These are phyloP conservation scores for Trypanosoma melophagium DNA, from an alignment of 208 protist species.

Conservation along the genomic window DNA sequence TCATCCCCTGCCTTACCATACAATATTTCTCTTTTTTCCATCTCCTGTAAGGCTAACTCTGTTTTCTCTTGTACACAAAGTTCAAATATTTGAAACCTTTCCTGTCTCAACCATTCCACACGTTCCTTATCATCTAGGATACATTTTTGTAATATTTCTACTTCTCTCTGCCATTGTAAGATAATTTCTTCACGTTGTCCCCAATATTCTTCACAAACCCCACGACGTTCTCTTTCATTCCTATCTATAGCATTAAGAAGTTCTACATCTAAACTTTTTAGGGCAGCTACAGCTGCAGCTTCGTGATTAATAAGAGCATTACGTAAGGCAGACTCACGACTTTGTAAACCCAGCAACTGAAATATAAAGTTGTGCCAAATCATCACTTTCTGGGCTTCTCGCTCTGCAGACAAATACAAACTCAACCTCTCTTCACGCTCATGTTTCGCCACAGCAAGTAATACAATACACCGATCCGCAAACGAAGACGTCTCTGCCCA, in stretches of 20 bases:
- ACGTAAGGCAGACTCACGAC: conserved; percentile 21
- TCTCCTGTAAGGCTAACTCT: conserved; percentile 16
- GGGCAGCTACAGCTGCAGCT: conserved; percentile 27
- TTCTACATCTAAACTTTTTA: conserved; percentile 16
- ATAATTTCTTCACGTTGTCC: conserved; percentile 16
- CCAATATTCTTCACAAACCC: conserved; percentile 21
- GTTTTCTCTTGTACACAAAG: conserved; percentile 8
- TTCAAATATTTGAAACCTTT: conserved; percentile 6
- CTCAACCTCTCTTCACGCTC: conserved; percentile 44
- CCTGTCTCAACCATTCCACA: conserved; percentile 12
- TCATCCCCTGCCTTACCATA: conserved; percentile 25
- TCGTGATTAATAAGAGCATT: conserved; percentile 24
- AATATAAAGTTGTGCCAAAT: conserved; percentile 8
- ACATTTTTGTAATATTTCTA: conserved; percentile 13
- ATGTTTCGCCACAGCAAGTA: conserved; percentile 35
- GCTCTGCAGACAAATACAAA: conserved; percentile 21
- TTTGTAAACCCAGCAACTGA: conserved; percentile 13
- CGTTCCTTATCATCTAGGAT: background rate
- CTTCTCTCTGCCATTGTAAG: conserved; percentile 20
- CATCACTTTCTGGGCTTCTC: conserved; percentile 22
- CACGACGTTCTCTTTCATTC: conserved; percentile 12
- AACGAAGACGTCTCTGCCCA: conserved; percentile 16
- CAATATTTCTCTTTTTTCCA: conserved; percentile 20
- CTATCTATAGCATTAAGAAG: conserved; percentile 20
- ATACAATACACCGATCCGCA: conserved; percentile 32